Conservation (phyloP, 2,329 filamentous ascomycete genomes). For the Aspergillus phoenicis region DNA sequence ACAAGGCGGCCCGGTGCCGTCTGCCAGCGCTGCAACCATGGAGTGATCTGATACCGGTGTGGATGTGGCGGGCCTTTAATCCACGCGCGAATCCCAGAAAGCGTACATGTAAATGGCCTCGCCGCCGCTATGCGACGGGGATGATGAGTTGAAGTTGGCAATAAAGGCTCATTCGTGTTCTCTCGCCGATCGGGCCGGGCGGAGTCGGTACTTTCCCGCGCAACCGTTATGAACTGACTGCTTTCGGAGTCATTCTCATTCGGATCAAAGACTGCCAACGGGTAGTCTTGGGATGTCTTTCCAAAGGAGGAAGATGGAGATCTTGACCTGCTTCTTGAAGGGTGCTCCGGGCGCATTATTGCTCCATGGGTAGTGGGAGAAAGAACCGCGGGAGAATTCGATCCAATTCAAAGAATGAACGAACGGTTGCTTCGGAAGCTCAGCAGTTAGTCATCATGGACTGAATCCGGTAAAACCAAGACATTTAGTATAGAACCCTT, state of each 20-base stretch:
- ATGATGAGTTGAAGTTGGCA: conserved; percentile 21
- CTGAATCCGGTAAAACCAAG: neutral
- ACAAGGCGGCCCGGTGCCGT: conserved; percentile 37
- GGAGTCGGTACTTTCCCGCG: conserved; percentile 25
- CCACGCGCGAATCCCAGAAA: conserved; percentile 30
- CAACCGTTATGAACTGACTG: conserved; percentile 17
- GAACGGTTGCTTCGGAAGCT: neutral
- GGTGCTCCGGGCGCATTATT: conserved; percentile 13
- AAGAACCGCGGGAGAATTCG: conserved; percentile 4
- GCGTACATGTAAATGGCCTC: conserved; percentile 27
- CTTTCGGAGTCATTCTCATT: conserved; percentile 13
- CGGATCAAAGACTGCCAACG: conserved; percentile 9
- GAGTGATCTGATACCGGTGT: conserved; percentile 37
- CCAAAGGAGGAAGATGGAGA: conserved; percentile 19
- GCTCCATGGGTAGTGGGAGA: conserved; percentile 4
- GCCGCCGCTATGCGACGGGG: conserved; percentile 1
- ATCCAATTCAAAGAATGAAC: neutral
- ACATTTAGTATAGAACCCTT: neutral
- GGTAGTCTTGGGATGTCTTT: conserved; percentile 16
- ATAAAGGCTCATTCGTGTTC: conserved; percentile 24
- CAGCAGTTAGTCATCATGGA: conserved; percentile 18
- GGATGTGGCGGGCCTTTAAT: conserved; percentile 36
- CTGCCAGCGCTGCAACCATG: conserved; percentile 37
- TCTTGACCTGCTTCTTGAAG: conserved; percentile 10
- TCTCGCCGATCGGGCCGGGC: conserved; percentile 15